Evolutionary conservation across 257 asterid species (phyloP).

Genomic region (Primulina huaijiensis): DNA sequence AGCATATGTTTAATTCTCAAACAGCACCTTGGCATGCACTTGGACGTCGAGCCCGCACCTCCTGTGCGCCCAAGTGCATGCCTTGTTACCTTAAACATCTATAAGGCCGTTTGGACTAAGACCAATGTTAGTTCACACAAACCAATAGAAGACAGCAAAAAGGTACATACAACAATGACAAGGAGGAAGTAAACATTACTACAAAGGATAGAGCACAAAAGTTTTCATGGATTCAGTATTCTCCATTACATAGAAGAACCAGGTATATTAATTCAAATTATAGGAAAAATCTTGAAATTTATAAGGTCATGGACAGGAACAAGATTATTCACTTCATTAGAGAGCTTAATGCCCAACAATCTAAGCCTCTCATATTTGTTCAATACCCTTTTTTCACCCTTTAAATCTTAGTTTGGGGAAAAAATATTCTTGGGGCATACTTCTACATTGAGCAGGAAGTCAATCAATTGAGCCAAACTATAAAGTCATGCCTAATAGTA

Average conservation of each 20-base stretch:
- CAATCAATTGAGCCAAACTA: slow-evolving; percentile 2
- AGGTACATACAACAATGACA: neutral
- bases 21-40: neutral
- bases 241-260: neutral
- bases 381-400: neutral
- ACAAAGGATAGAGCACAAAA: neutral
- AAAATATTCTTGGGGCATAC: neutral
- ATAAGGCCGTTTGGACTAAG: neutral
- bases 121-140: neutral
- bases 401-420: slow-evolving; percentile 2
- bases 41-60: too few relatives aligned
- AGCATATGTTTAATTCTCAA: neutral
- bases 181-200: neutral
- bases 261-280: neutral
- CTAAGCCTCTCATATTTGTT: neutral
- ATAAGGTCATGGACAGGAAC: neutral
- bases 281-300: too few relatives aligned
- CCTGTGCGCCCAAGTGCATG: too few relatives aligned
- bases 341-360: neutral
- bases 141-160: neutral
- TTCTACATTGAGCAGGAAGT: neutral
- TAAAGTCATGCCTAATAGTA: neutral
- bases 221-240: neutral
- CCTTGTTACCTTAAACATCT: too few relatives aligned
- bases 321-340: neutral